Base-by-base conservation (phyloP, 2,329 filamentous ascomycete species). In the Aspergillus japonicus region DNA sequence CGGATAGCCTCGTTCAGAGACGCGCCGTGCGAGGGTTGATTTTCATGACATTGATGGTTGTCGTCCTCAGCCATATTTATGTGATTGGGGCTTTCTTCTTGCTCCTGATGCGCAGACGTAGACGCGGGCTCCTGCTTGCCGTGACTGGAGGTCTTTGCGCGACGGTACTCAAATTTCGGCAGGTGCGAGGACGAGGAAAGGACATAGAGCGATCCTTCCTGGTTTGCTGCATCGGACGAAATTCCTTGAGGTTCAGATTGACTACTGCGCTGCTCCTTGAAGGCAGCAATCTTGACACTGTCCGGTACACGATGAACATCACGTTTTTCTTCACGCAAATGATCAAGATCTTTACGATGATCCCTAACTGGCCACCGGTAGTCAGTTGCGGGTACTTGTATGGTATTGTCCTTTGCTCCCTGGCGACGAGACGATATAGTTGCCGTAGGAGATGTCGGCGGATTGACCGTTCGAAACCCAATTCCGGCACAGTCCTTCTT, bases 151-250 rank as follows among this genome's bases (percentile, higher is more conserved):
- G 54, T 35, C 42, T 64, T 66, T 56, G 59, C 67, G 16, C 69
- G 66, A 35, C 73, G 72, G 60, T 75, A 79, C 66, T 77, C 70
- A 58, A 78, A 79, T 49, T 71, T 73, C 2, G 75, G 70, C 50
- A 77, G 63, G 44, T 75, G 71, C 23, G 75, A 77, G 6, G 75
- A 74, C 8, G 76, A 75, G 52, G 73, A 69, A 16, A 74, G 60
- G 16, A 73, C 64, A 56, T 65, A 67, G 52, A 74, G 60, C 4
- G 72, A 76, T 10, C 59, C 64, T 10, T 63, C 62, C 19, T 21
- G 26, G 47, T 63, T 61, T 14, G 10, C 48, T 21, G 26, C 24
- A 26, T 60, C 35, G 8, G 56, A 33, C 23, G 44, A n/a, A 48
- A 31, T 29, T 11, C 50, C 23, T 49, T 24, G 57, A 4, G 24